These are phyloP conservation scores for Geotrichum fermentans DNA, from an alignment of 1,139 yeast species.

Conservation along the genomic window DNA sequence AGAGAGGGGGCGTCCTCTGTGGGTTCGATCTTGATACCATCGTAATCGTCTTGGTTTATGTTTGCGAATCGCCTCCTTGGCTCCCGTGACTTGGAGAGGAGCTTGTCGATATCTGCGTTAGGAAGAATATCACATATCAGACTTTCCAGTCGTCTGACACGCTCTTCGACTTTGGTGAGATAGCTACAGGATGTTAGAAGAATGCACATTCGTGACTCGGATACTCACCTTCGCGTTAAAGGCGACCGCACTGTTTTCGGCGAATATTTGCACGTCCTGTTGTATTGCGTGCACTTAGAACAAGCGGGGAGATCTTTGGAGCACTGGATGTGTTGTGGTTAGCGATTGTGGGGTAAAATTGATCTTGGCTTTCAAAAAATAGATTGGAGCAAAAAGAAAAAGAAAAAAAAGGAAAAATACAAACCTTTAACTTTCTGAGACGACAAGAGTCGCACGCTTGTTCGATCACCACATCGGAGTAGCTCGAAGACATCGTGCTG, in stretches of 20 bases:
- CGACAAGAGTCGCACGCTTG: constrained; percentile 48
- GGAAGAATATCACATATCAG: constrained; percentile 46
- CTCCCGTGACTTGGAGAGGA: constrained; percentile 26
- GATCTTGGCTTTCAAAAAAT: no score
- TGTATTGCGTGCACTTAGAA: constrained; percentile 65
- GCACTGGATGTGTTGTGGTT: constrained; percentile 30
- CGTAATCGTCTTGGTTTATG: neutral
- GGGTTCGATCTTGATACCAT: constrained; percentile 14
- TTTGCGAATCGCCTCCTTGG: neutral
- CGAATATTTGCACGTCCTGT: constrained; percentile 70
- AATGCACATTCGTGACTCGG: neutral
- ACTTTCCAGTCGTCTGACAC: constrained; percentile 53
- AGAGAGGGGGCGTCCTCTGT: neutral
- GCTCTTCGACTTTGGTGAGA: constrained; percentile 68
- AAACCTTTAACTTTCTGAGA: constrained; percentile 42
- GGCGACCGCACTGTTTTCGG: constrained; percentile 79
- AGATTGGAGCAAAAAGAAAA: no score
- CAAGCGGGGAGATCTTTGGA: constrained; percentile 74
- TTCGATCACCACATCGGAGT: constrained; percentile 12
- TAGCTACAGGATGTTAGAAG: constrained; percentile 16
- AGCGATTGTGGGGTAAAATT: neutral
- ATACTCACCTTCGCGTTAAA: constrained; percentile 61
- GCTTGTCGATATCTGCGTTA: constrained; percentile 43
- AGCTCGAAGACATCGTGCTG: constrained; percentile 3
- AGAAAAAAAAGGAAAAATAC: no score